Evolutionary conservation across 2,329 filamentous ascomycete species (phyloP), one percentile per base, ranked within the genome.

Genomic region (Ophiostoma australiae): DNA sequence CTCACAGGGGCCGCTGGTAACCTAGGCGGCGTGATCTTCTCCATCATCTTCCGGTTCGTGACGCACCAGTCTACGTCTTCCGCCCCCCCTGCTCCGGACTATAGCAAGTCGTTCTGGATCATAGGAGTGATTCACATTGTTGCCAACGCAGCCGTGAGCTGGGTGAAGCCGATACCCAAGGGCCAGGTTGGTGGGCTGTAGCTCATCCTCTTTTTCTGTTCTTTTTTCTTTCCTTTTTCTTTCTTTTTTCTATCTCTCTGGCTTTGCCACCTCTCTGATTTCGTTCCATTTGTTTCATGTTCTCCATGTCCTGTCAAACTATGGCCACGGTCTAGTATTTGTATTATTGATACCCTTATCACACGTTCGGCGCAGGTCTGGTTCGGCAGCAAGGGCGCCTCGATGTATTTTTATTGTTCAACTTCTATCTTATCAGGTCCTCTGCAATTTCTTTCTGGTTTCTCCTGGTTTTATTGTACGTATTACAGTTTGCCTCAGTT

Each of bases 1-100:
- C 82, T 91, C 48, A 90, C 92, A 0, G 94, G 94, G 11, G 93
- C 91, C 0, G 84, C 86, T 10, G 93, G 94, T 0, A 97, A 97
- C 76, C 79, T 97, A 11, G 94, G 94, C 4, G 94, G 94, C 15
- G 88, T 97, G 69, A 79, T 96, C 68, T 97, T 95, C 76, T 90
- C 92, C 27, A 87, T 96, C 77, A 87, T 93, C 77, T 97, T 94
- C 83, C 84, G 92, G 68, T 95, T 94, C 23, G 33, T 55, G 11
- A 69, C 70, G 11, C 80, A 82, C 37, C 7, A 67, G 23, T 1
- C 23, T 6, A 10, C 6, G 1, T n/a, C 66, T 27, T 11, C 27
- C 2, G 33, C 23, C 4, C 20, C 17, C 2, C 7, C 63, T 8
- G n/a, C 52, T 6, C 23, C 81, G 1, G 80, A 90, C 76, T 96